Conservation (phyloP, 148 eudicot genomes). For the Silene uniflora region DNA sequence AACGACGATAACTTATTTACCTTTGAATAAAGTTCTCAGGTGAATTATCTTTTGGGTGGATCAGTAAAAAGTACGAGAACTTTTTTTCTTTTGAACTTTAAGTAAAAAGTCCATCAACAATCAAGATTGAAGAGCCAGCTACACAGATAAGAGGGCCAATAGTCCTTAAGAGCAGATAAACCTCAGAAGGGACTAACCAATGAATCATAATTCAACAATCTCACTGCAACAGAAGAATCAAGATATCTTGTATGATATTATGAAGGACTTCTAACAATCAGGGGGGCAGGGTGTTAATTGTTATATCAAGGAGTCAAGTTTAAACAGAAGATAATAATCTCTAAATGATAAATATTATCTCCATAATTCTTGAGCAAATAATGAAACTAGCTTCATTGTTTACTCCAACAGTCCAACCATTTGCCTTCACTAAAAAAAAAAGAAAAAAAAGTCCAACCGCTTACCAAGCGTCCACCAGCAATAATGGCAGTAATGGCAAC, state of each 20-base stretch:
- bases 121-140: not conserved
- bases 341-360: not conserved
- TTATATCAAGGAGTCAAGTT: not conserved
- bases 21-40: not conserved
- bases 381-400: not conserved
- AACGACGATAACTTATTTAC: not conserved
- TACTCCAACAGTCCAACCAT: conserved; percentile 15
- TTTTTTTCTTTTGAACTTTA: not conserved
- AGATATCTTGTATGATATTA: not conserved
- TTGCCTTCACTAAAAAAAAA: too few species aligned
- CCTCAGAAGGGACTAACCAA: not conserved
- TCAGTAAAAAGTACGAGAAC: not conserved
- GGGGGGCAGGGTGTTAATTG: not conserved
- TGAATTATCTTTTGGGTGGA: not conserved
- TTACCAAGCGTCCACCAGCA: conserved; percentile 99
- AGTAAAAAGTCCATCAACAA: not conserved
- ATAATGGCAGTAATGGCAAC: conserved; percentile 92
- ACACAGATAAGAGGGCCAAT: not conserved
- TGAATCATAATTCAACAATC: not conserved
- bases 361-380: not conserved
- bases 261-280: not conserved
- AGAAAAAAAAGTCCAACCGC: conserved; percentile 28
- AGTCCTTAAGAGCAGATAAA: not conserved
- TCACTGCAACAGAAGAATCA: not conserved
- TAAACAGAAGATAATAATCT: too few species aligned